Conservation (phyloP, 2,329 filamentous ascomycete species). For the Paradendryphiella salina region DNA sequence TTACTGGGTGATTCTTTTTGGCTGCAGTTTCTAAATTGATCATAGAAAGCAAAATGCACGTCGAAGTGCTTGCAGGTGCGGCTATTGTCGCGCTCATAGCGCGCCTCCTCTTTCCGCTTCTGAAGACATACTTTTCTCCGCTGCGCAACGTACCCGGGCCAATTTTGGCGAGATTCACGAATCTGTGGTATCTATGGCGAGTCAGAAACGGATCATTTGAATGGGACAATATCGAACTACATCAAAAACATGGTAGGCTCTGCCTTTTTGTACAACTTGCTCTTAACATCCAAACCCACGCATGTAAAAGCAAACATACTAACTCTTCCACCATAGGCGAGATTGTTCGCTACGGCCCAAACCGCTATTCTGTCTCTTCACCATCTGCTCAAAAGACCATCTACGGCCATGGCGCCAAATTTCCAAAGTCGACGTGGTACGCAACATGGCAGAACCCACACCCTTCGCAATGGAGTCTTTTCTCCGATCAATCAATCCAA, state of each 20-base stretch:
- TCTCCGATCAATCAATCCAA: conserved; percentile 44
- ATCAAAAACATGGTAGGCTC: conserved; percentile 14
- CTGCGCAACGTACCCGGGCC: conserved; percentile 16
- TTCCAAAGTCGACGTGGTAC: conserved; percentile 28
- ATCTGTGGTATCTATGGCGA: conserved; percentile 20
- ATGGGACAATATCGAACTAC: conserved; percentile 17
- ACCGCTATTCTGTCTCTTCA: conserved; percentile 13
- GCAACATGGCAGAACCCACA: conserved; percentile 16
- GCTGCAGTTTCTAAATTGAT: too few relatives aligned
- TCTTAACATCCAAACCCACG: background rate
- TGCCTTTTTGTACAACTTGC: background rate
- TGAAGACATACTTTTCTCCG: conserved; percentile 10
- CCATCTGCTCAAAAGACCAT: conserved; percentile 18
- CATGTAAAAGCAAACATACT: background rate
- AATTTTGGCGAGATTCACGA: conserved; percentile 13
- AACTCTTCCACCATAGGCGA: conserved; percentile 4
- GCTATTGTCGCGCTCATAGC: conserved; percentile 6
- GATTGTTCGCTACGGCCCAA: conserved; percentile 14
- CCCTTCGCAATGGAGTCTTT: conserved; percentile 42
- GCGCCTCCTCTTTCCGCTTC: conserved; percentile 9
- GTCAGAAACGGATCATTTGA: conserved; percentile 10
- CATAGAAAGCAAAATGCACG: conserved; percentile 5
- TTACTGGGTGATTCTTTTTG: too few relatives aligned
- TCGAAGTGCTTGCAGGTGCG: conserved; percentile 1
- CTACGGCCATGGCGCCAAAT: conserved; percentile 26